Conservation (phyloP, 345 rosid species). For the Rubroshorea leprosula region DNA sequence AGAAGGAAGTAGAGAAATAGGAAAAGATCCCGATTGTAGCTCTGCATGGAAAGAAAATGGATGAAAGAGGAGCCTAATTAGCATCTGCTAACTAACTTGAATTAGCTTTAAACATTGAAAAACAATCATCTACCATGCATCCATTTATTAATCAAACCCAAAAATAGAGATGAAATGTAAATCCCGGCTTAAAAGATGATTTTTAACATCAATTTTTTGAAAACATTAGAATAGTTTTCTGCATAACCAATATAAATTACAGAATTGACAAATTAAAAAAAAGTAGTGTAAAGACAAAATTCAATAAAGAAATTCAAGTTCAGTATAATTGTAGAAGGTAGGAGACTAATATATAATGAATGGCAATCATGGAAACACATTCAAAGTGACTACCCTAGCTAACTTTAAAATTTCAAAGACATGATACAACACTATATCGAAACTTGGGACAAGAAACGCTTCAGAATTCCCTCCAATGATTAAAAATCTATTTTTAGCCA, state of each 20-base stretch:
- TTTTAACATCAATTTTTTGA: background rate
- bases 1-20: conserved; percentile 88
- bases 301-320: background rate
- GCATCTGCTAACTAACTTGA: background rate
- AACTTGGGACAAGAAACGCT: background rate
- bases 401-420: background rate
- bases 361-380: background rate
- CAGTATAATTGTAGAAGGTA: background rate
- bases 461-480: background rate
- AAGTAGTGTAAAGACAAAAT: background rate
- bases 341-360: too few relatives aligned
- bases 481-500: background rate
- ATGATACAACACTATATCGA: background rate
- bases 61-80: conserved; percentile 17
- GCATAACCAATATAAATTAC: background rate
- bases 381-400: background rate
- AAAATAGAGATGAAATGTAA: background rate
- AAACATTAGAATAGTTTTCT: background rate
- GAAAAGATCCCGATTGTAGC: conserved; percentile 84
- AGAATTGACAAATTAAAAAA: background rate
- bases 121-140: background rate
- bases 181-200: background rate
- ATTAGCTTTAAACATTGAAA: background rate
- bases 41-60: conserved; percentile 47
- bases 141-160: background rate